Evolutionary conservation across 352 stramenopile genomes (phyloP), one percentile per base, ranked within the genome.

Genomic region (Achlya hypogyna): DNA sequence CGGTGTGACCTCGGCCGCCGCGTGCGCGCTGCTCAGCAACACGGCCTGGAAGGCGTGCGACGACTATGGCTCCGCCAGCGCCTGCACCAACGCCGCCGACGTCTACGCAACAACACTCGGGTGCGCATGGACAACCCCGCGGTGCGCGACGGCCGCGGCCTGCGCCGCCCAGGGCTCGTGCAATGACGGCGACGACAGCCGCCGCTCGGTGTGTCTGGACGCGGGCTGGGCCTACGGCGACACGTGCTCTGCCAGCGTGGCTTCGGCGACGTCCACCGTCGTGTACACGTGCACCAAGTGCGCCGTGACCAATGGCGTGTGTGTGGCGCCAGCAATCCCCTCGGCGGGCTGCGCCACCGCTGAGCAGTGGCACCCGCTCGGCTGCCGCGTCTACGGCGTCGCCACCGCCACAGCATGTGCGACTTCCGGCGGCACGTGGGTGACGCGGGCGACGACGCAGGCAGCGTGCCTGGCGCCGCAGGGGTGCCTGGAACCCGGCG

Each of bases 161-260:
- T 63, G 54, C 25, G 29, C 45, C 5, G 54, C 54, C 12, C 54
- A 63, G 51, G 54, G 54, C 54, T 51, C 31, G 35, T 63, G 54
- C 54, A 45, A 63, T 22, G 54, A 63, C 54, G 14, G 25, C 10
- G 32, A 49, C 31, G 45, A 63, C 54, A 51, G 43, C n/a, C 54
- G 54, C 8, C 23, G 18, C 18, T 5, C 28, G 34, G 34, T 42
- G 35, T 63, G 54, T 27, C 10, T 51, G 18, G 54, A 63, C 54
- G 22, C 34, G 20, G 54, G 54, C 22, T 63, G 54, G 54, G 51
- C 54, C 4, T 63, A 51, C 20, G 54, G 54, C 1, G 54, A 63
- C 54, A 63, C 54, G 27, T 63, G 54, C 54, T 31, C 20, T 14
- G 54, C 40, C 29, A 49, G 14, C 18, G 34, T 51, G 18, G 54